A percentile compares a stretch with the other conserved stretches of the same genome.
Evolutionary conservation across 495 filamentous ascomycete genomes (phyloP).

Genomic region (Pyrenopolyporus hunteri): DNA sequence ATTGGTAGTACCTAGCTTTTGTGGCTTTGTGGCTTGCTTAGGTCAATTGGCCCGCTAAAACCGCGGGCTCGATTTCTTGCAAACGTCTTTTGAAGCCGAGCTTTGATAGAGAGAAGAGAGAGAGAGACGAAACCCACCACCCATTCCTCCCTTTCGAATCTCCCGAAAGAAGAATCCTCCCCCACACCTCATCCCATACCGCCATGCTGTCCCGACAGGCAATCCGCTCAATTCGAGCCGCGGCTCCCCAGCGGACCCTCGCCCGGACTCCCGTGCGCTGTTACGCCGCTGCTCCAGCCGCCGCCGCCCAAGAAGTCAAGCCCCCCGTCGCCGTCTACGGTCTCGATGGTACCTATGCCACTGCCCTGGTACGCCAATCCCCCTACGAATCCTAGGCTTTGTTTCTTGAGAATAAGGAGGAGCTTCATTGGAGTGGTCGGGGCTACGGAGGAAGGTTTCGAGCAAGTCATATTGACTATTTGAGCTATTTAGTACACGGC

Average conservation of each 20-base stretch:
- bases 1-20: background rate
- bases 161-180: conserved; percentile 15
- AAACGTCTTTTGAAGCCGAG: conserved; percentile 37
- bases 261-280: conserved; percentile 56
- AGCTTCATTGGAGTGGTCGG: conserved; percentile 13
- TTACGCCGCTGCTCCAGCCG: conserved; percentile 73
- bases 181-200: conserved; percentile 41
- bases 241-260: conserved; percentile 56
- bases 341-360: conserved; percentile 96
- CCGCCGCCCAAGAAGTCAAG: conserved; percentile 67
- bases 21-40: background rate
- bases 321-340: conserved; percentile 91
- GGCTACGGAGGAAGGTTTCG: background rate
- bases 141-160: conserved; percentile 25
- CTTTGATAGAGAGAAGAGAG: too few relatives aligned
- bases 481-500: conserved; percentile 83
- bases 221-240: conserved; percentile 62
- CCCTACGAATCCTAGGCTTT: background rate
- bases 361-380: conserved; percentile 80
- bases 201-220: conserved; percentile 70
- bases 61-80: conserved; percentile 40
- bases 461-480: conserved; percentile 38
- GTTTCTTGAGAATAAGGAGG: background rate
- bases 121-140: conserved; percentile 19
- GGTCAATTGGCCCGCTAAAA: conserved; percentile 22